Conservation (phyloP, 192 early-diverging fungal genomes). For the Coemansia sp. region DNA sequence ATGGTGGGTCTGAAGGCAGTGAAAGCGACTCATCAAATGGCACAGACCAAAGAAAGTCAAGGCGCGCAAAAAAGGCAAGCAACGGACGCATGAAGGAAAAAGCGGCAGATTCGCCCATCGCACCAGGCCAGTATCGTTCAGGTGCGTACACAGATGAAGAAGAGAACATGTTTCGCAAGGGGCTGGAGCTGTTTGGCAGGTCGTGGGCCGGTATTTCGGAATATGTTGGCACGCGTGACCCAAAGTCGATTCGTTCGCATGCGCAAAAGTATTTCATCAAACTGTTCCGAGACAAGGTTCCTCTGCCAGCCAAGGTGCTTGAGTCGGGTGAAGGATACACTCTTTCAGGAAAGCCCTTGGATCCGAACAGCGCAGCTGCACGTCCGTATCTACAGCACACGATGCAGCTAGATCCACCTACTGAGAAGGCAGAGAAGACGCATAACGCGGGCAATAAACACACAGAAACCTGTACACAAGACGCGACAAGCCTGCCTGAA, state of each 20-base stretch:
- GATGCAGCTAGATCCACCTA: conserved; percentile 50
- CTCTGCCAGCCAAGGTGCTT: conserved; percentile 78
- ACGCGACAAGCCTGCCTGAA: not conserved
- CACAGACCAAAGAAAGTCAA: conserved; percentile 12
- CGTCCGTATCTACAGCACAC: conserved; percentile 69
- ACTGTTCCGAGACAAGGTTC: conserved; percentile 76
- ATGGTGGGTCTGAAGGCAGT: conserved; percentile 13
- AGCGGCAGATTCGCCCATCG: conserved; percentile 38
- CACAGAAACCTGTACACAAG: not conserved
- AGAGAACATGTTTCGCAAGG: conserved; percentile 71
- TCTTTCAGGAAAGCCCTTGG: conserved; percentile 79
- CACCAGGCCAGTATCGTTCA: conserved; percentile 54
- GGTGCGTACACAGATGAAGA: conserved; percentile 82
- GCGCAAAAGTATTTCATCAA: conserved; percentile 94
- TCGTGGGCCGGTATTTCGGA: conserved; percentile 77
- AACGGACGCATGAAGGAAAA: conserved; percentile 21
- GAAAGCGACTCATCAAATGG: conserved; percentile 17
- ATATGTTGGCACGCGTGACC: conserved; percentile 75
- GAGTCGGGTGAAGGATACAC: conserved; percentile 77
- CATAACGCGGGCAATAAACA: not conserved
- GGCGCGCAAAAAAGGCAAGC: conserved; percentile 14
- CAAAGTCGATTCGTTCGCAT: conserved; percentile 84
- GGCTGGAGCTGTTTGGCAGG: conserved; percentile 77
- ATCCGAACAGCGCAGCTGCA: conserved; percentile 85
- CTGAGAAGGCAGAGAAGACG: conserved; percentile 5